Evolutionary conservation across 2,329 filamentous ascomycete species (phyloP), one percentile per base, ranked within the genome.

Genomic region (Aspergillaceae sp.): DNA sequence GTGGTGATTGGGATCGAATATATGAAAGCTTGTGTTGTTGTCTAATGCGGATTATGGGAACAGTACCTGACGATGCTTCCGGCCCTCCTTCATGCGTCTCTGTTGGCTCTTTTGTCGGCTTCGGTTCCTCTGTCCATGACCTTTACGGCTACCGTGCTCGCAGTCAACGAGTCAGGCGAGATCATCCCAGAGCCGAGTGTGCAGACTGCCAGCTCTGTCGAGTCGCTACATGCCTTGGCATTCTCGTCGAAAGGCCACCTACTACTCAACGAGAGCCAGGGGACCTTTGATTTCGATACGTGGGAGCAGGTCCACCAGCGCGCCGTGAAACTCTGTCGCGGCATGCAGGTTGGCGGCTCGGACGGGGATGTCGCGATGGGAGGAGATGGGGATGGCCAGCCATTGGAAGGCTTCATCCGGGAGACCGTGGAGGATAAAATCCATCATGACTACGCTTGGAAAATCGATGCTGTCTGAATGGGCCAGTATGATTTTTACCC

Each of bases 21-120:
- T 19, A 19, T 19, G 19, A 19, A 19, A 19, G 19, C 19, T 19
- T 19, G 19, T 19, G 19, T 19, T 19, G 19, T 19, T 19, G 19
- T 19, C 19, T 10, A 11, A 29, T 40, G 4, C 5, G 19, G 19
- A 29, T 30, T 32, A 5, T 32, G 40, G 5, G 27, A 27, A 40
- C 54, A 91, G 84, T 86, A 87, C 62, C 76, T 96, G 37, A 75
- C 83, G 42, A 74, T 94, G 40, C 79, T 98, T 45, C 87, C 92
- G 27, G 80, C 86, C 32, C 76, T 96, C 51, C 71, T 96, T 29
- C 88, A 96, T 65, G 83, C 89, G 1, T 78, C 87, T 4, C 73
- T 90, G 34, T 72, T 92, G 35, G 82, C 87, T 26, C 77, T 97
- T 10, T 73, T 97, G 33, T 88, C 89, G 38, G 88, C 86, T 28